Percentiles rank a stretch among this genome's conserved stretches.
Conservation (phyloP, 345 rosid genomes). For the Arabis alpina region DNA sequence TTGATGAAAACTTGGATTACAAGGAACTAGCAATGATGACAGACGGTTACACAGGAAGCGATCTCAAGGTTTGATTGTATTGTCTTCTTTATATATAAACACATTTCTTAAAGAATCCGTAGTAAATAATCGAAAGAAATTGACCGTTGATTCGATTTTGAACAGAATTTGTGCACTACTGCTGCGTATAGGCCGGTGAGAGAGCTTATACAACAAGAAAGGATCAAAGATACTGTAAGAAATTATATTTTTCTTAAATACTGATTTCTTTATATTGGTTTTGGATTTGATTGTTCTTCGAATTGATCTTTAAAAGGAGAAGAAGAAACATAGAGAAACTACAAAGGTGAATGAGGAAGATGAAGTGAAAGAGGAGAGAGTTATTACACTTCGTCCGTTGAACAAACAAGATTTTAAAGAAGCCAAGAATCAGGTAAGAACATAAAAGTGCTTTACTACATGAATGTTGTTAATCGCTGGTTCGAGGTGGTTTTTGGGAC, state of each 20-base stretch:
- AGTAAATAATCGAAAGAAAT: neutral
- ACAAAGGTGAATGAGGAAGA: conserved; percentile 40
- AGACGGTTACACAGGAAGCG: conserved; percentile 86
- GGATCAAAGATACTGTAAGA: conserved; percentile 67
- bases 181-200: conserved; percentile 90
- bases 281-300: neutral
- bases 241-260: neutral
- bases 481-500: too few relatives aligned
- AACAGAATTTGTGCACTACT: conserved; percentile 84
- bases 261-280: neutral
- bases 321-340: conserved; percentile 57
- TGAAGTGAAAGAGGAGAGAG: conserved; percentile 56
- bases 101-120: neutral
- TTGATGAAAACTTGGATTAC: conserved; percentile 60
- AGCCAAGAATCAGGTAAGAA: conserved; percentile 77
- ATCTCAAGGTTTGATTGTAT: conserved; percentile 62
- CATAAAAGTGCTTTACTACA: neutral
- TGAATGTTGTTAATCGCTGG: neutral
- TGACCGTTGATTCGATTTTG: conserved; percentile 8
- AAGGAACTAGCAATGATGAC: conserved; percentile 81
- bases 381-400: conserved; percentile 69
- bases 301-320: conserved; percentile 47
- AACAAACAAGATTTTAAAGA: conserved; percentile 75
- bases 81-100: neutral
- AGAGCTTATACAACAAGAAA: conserved; percentile 81